Percentiles rank a stretch among this genome's conserved stretches.
phyloP scores from a whole-genome alignment of 2,329 filamentous ascomycete genomes.

The Fusarium sp. region DNA sequence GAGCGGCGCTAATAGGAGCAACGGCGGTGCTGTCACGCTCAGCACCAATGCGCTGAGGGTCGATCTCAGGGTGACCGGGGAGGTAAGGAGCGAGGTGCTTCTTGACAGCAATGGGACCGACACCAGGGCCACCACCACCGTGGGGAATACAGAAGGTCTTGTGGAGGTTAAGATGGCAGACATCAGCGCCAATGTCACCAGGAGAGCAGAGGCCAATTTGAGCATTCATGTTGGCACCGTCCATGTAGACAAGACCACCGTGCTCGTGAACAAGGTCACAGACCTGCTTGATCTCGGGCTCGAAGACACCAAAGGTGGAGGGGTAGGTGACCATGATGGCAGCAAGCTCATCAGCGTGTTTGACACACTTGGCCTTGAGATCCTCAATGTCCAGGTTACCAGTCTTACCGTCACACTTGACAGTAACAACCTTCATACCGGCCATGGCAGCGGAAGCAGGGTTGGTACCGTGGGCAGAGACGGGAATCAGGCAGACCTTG shows the following conservation, averaged over 20 bases:
- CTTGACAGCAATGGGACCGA: conserved; percentile 93
- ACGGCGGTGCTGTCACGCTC: conserved; percentile 65
- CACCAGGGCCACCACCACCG: conserved; percentile 91
- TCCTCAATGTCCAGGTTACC: conserved; percentile 92
- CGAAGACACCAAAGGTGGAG: conserved; percentile 93
- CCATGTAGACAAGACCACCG: conserved; percentile 98
- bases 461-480: conserved; percentile 96
- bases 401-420: conserved; percentile 89
- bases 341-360: conserved; percentile 85
- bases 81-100: conserved; percentile 81
- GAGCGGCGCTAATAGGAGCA: conserved; percentile 60
- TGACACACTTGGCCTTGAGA: conserved; percentile 88
- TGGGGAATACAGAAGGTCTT: conserved; percentile 99
- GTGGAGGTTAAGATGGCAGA: conserved; percentile 97
- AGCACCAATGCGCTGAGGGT: conserved; percentile 45
- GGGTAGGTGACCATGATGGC: conserved; percentile 98
- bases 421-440: conserved; percentile 90
- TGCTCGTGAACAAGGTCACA: conserved; percentile 87
- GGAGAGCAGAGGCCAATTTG: conserved; percentile 96
- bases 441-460: conserved; percentile 95
- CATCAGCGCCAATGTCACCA: conserved; percentile 95
- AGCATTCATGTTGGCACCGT: conserved; percentile 98
- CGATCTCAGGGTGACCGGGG: conserved; percentile 42
- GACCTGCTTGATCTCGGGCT: conserved; percentile 86
- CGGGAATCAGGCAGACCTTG: conserved; percentile 92